phyloP scores from a whole-genome alignment of 2,329 filamentous ascomycete genomes.

The Orbilia javanica region DNA sequence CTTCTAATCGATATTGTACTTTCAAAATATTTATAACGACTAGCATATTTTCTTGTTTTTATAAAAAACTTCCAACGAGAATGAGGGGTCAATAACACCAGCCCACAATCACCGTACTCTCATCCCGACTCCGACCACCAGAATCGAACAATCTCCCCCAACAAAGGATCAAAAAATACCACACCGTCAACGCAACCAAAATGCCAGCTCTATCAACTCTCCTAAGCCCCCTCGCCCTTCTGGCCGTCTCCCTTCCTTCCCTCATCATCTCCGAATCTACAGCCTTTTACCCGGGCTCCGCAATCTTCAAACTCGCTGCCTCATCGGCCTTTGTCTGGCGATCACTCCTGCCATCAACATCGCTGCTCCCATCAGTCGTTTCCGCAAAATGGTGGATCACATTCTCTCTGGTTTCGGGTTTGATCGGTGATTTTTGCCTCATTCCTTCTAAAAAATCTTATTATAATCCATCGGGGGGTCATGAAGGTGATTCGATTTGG shows the following conservation, averaged over 20 bases:
- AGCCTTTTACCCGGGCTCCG: slow-evolving; percentile 45
- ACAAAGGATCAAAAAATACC: slow-evolving; percentile 20
- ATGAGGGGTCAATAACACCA: slow-evolving; percentile 4
- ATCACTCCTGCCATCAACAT: slow-evolving; percentile 5
- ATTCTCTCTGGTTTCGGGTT: slow-evolving; percentile 33
- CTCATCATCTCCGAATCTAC: slow-evolving; percentile 45
- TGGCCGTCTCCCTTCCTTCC: slow-evolving; percentile 27
- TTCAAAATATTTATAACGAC: too few species aligned
- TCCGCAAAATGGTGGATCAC: slow-evolving; percentile 37
- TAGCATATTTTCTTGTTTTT: too few species aligned
- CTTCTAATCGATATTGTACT: neutral
- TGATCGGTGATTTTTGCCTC: slow-evolving; percentile 51
- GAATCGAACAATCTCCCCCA: neutral
- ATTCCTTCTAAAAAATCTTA: slow-evolving; percentile 51
- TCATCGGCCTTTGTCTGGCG: slow-evolving; percentile 55
- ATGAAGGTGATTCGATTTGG: slow-evolving; percentile 55
- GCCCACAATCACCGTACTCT: neutral
- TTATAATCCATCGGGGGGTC: slow-evolving; percentile 36
- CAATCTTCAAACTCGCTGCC: slow-evolving; percentile 41
- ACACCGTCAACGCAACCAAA: slow-evolving; percentile 18
- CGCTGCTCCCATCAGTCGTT: neutral
- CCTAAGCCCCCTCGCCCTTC: slow-evolving; percentile 25
- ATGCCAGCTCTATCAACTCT: slow-evolving; percentile 39
- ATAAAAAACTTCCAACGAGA: neutral
- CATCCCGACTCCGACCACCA: slow-evolving; percentile 6